A percentile compares a stretch with the other conserved stretches of the same genome.
Evolutionary conservation across 495 filamentous ascomycete species (phyloP).

Genomic region (Podospora anserina): DNA sequence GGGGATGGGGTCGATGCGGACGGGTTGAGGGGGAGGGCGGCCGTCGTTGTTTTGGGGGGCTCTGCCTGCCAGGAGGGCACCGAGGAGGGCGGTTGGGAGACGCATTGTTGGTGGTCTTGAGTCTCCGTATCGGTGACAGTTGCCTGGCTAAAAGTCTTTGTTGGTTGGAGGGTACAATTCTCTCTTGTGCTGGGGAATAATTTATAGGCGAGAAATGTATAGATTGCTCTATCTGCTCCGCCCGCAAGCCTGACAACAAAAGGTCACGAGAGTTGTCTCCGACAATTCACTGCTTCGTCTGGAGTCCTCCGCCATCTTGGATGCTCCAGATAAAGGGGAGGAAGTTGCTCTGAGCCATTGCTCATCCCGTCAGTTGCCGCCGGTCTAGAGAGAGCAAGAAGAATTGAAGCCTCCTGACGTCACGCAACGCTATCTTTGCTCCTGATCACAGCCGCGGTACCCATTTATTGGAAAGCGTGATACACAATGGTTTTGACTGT

Average conservation of each 20-base stretch:
- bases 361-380: background rate
- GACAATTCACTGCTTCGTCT: background rate
- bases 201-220: background rate
- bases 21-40: conserved; percentile 6
- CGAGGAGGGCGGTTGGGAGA: background rate
- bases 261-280: background rate
- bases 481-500: background rate
- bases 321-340: background rate
- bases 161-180: background rate
- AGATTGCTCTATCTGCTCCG: background rate
- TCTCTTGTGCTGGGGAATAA: background rate
- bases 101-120: background rate
- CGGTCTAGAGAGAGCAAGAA: background rate
- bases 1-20: conserved; percentile 10
- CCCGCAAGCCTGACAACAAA: background rate
- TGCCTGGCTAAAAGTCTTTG: background rate
- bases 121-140: background rate
- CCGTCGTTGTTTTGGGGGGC: background rate
- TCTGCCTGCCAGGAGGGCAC: background rate
- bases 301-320: background rate
- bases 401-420: conserved; percentile 1
- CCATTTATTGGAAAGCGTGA: background rate
- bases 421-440: background rate
- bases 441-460: background rate
- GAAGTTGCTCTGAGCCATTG: background rate